Percentiles rank a stretch among this genome's conserved stretches.
Conservation (phyloP, 495 filamentous ascomycete species). For the Penicillium pancosmium region DNA sequence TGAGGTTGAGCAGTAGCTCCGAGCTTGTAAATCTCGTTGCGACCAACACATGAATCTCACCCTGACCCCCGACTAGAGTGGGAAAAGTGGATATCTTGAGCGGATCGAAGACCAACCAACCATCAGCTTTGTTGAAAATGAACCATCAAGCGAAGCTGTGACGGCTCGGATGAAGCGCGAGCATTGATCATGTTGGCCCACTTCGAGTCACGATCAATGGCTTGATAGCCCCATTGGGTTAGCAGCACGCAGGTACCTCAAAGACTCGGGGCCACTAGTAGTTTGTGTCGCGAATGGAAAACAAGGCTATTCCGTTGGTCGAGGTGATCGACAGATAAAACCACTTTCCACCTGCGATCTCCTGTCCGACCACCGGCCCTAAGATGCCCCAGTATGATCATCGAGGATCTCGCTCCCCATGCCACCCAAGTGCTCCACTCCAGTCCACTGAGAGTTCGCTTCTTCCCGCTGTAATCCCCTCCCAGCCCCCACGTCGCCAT, state of each 20-base stretch:
- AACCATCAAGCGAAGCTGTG: conserved; percentile 7
- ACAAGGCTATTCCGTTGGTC: neutral
- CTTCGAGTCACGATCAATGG: conserved; percentile 10
- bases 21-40: neutral
- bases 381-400: neutral
- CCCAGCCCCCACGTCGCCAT: neutral
- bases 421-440: neutral
- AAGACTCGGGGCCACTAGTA: conserved; percentile 4
- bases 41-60: neutral
- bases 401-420: neutral
- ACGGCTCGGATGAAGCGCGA: conserved; percentile 4
- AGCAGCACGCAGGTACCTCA: neutral
- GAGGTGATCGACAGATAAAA: neutral
- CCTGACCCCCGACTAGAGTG: neutral
- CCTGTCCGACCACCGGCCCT: neutral
- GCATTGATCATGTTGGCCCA: conserved; percentile 3
- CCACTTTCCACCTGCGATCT: neutral
- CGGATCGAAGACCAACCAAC: neutral
- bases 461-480: neutral
- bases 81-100: neutral
- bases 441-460: neutral
- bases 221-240: conserved; percentile 1
- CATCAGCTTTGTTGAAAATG: neutral
- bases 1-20: neutral
- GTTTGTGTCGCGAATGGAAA: neutral